phyloP scores from a whole-genome alignment of 2,329 filamentous ascomycete genomes.

The Trichoderma brevicompactum region DNA sequence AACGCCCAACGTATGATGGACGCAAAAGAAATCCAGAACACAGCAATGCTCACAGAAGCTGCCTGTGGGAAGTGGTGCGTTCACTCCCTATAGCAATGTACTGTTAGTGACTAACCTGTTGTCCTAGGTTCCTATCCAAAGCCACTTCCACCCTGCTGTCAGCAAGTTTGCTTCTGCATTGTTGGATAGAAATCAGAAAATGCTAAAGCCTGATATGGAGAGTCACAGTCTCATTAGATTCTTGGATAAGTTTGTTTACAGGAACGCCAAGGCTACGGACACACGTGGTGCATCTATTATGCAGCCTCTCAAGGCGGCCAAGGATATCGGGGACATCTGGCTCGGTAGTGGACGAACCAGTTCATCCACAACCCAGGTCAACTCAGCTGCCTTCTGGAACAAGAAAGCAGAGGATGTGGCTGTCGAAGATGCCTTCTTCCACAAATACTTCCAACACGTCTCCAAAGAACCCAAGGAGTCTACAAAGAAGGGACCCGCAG shows the following conservation, averaged over 20 bases:
- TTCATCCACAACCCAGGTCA: slow-evolving; percentile 58
- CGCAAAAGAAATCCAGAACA: slow-evolving; percentile 90
- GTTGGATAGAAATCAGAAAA: slow-evolving; percentile 69
- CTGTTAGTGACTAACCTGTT: slow-evolving; percentile 31
- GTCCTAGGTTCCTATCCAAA: slow-evolving; percentile 44
- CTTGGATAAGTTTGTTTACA: slow-evolving; percentile 97
- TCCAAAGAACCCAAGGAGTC: slow-evolving; percentile 62
- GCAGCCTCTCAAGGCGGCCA: slow-evolving; percentile 74
- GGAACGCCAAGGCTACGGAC: slow-evolving; percentile 77
- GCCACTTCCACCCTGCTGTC: slow-evolving; percentile 93
- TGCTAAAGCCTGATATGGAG: slow-evolving; percentile 86
- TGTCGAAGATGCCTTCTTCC: slow-evolving; percentile 96
- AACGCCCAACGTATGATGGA: slow-evolving; percentile 70
- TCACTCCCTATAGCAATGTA: not conserved
- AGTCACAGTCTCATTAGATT: slow-evolving; percentile 93
- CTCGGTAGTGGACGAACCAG: slow-evolving; percentile 56
- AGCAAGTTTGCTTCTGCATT: slow-evolving; percentile 78
- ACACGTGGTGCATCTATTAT: slow-evolving; percentile 88
- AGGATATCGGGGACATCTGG: slow-evolving; percentile 60
- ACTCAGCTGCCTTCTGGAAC: slow-evolving; percentile 88
- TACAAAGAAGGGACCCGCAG: slow-evolving; percentile 55
- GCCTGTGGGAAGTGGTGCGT: slow-evolving; percentile 86
- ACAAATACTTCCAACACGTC: slow-evolving; percentile 86
- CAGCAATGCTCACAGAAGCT: slow-evolving; percentile 90
- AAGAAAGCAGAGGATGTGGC: slow-evolving; percentile 86